Percentiles rank a stretch among this genome's conserved stretches.
phyloP scores from a whole-genome alignment of 2,329 filamentous ascomycete species.

The Geosmithia flava region DNA sequence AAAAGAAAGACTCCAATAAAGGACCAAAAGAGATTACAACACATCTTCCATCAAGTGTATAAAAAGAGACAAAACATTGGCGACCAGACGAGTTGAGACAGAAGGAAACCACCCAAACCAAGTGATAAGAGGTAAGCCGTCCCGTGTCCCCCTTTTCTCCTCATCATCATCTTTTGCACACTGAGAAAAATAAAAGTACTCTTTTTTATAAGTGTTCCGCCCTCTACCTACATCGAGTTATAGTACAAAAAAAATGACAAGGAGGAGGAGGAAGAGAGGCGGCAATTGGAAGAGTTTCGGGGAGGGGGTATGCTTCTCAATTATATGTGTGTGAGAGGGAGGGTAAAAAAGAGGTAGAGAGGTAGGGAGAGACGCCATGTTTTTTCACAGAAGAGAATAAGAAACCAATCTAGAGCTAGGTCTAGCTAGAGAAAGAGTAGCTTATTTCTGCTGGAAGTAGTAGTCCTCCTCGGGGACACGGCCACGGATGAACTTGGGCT shows the following conservation, averaged over 20 bases:
- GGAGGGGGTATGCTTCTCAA: neutral
- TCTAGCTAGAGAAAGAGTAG: constrained; percentile 21
- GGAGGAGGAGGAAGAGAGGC: constrained; percentile 2
- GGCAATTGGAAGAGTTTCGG: constrained; percentile 17
- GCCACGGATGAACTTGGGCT: constrained; percentile 81
- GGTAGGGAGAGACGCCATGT: no score
- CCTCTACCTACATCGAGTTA: constrained; percentile 7
- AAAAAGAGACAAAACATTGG: neutral
- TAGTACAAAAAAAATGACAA: constrained; percentile 11
- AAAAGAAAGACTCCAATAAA: neutral
- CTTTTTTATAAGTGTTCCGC: constrained; percentile 2
- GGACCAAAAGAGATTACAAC: neutral
- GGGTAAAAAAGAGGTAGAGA: neutral
- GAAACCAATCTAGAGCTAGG: neutral
- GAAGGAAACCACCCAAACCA: neutral
- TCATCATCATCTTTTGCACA: neutral
- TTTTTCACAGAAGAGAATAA: neutral
- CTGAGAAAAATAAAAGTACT: neutral
- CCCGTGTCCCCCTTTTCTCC: neutral
- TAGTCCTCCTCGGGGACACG: constrained; percentile 86
- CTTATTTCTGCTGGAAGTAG: constrained; percentile 61
- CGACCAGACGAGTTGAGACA: neutral
- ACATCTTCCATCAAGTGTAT: neutral
- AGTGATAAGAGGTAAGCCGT: neutral
- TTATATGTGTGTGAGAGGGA: neutral